phyloP scores from a whole-genome alignment of 2,329 filamentous ascomycete species.

The Verticillium albo-atrum region DNA sequence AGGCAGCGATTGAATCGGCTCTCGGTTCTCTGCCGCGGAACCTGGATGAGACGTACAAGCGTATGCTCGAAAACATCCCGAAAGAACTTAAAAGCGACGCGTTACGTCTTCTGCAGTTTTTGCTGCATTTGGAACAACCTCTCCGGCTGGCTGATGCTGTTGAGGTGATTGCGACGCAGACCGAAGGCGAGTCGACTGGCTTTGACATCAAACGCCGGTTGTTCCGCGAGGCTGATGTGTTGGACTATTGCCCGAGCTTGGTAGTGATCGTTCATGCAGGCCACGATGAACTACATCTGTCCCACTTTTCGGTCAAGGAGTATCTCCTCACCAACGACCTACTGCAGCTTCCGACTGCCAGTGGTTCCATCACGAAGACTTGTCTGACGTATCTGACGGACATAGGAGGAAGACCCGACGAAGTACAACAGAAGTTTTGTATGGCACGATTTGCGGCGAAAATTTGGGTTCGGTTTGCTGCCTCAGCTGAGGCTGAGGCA shows the following conservation, averaged over 20 bases:
- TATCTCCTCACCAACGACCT: conserved; percentile 10
- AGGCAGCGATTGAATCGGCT: background rate
- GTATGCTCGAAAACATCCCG: conserved; percentile 8
- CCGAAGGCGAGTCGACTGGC: conserved; percentile 4
- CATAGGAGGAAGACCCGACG: conserved; percentile 2
- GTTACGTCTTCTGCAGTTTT: conserved; percentile 17
- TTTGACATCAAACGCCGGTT: conserved; percentile 10
- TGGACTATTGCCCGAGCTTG: conserved; percentile 13
- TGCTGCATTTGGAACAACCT: conserved; percentile 11
- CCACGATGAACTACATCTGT: conserved; percentile 14
- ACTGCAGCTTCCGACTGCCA: conserved; percentile 5
- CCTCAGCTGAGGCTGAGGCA: conserved; percentile 3
- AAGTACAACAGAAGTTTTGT: conserved; percentile 8
- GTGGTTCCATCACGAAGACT: conserved; percentile 13
- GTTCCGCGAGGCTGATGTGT: background rate
- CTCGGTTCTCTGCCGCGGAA: background rate
- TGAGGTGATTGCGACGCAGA: conserved; percentile 16
- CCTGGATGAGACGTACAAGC: conserved; percentile 1
- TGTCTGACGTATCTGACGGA: conserved; percentile 15
- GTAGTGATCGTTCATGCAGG: conserved; percentile 1
- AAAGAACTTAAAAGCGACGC: conserved; percentile 5
- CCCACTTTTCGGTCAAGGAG: conserved; percentile 20
- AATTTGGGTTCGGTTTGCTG: conserved; percentile 9
- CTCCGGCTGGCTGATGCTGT: conserved; percentile 12
- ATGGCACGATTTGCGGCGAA: conserved; percentile 14